phyloP scores from a whole-genome alignment of 768 basidiomycete genomes.

The Trametes sanguinea region DNA sequence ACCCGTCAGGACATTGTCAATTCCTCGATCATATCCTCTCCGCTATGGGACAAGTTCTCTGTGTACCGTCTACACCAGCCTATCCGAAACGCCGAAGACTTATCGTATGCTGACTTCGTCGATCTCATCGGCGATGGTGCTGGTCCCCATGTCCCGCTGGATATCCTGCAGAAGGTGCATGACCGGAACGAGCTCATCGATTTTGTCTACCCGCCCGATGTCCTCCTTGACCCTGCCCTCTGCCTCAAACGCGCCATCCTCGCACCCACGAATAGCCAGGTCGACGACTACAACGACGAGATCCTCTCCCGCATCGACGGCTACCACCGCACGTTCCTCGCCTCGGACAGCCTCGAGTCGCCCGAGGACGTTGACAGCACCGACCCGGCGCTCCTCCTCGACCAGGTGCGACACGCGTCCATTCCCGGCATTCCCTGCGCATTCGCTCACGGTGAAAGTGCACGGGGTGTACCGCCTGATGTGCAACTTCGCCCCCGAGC shows the following conservation, averaged over 20 bases:
- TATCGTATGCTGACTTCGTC: constrained; percentile 38
- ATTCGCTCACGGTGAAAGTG: constrained; percentile 35
- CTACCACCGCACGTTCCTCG: constrained; percentile 26
- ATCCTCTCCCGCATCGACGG: constrained; percentile 35
- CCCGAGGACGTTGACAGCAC: constrained; percentile 22
- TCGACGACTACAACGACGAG: constrained; percentile 37
- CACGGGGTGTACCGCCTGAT: constrained; percentile 38
- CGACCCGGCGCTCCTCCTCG: constrained; percentile 26
- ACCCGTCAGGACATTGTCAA: constrained; percentile 32
- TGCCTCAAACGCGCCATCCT: constrained; percentile 39
- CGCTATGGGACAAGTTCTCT: constrained; percentile 36
- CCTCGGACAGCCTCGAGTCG: constrained; percentile 31
- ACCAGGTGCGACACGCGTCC: constrained; percentile 24
- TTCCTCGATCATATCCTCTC: constrained; percentile 41
- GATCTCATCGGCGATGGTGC: constrained; percentile 42
- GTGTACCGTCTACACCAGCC: constrained; percentile 33
- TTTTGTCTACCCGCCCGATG: constrained; percentile 33
- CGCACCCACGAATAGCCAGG: constrained; percentile 39
- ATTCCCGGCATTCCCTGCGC: constrained; percentile 31
- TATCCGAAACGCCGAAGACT: constrained; percentile 41
- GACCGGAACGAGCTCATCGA: constrained; percentile 26
- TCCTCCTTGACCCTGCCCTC: constrained; percentile 27
- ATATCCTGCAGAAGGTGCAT: constrained; percentile 24
- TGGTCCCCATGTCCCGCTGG: constrained; percentile 28
- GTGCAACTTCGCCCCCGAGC: constrained; percentile 40